phyloP scores from a whole-genome alignment of 352 stramenopile species.

The Pythium biforme region DNA sequence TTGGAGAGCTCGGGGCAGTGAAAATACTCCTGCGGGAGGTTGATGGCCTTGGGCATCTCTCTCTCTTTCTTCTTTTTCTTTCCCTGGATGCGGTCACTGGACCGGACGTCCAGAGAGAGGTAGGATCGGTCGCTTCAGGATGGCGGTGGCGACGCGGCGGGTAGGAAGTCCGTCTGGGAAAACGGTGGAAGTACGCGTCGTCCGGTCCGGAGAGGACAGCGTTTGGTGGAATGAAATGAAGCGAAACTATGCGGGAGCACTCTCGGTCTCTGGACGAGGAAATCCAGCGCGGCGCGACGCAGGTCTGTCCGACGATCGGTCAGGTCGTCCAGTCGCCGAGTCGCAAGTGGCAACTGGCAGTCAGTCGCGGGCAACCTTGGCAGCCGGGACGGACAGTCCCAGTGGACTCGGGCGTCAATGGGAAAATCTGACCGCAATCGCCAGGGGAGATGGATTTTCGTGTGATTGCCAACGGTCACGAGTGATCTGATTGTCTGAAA shows the following conservation, averaged over 20 bases:
- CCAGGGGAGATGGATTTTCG: neutral
- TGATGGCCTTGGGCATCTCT: conserved; percentile 26
- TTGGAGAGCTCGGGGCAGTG: conserved; percentile 51
- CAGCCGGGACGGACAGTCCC: neutral
- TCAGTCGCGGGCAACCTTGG: neutral
- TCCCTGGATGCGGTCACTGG: no score
- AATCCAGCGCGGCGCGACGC: neutral
- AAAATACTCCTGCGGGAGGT: conserved; percentile 53
- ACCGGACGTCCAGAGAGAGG: neutral
- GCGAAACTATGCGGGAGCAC: neutral
- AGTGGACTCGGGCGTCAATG: neutral
- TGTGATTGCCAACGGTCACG: neutral
- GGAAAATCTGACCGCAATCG: no score
- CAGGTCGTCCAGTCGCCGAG: neutral
- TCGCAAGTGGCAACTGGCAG: neutral
- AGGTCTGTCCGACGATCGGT: neutral
- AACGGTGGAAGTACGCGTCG: conserved; percentile 1
- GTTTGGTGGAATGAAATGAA: neutral
- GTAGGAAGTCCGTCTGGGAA: no score
- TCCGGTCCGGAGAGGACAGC: conserved; percentile 4
- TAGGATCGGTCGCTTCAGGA: neutral
- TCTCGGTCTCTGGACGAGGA: no score
- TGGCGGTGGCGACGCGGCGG: no score
- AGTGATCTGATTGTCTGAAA: neutral
- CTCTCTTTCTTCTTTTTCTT: no score